Evolutionary conservation across 305 asterid genomes (phyloP).

Genomic region (Fraxinus nigra): DNA sequence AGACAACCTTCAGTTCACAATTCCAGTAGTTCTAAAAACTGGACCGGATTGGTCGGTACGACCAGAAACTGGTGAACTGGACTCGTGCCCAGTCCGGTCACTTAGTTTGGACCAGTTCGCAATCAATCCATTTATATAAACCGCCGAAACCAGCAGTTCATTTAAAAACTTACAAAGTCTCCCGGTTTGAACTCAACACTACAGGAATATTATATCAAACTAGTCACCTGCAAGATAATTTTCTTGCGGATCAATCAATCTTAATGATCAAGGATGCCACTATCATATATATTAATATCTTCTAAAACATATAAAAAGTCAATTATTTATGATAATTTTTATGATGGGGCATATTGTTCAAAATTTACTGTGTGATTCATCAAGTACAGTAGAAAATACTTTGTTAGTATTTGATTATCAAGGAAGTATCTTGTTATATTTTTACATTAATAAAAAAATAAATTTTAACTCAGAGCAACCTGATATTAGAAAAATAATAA

Average conservation of each 20-base stretch:
- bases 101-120: background rate
- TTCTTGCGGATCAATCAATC: background rate
- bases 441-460: background rate
- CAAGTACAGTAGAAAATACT: background rate
- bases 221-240: background rate
- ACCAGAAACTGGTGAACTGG: background rate
- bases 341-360: background rate
- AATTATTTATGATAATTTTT: background rate
- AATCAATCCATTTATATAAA: background rate
- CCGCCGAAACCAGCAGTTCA: background rate
- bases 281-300: background rate
- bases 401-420: background rate
- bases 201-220: background rate
- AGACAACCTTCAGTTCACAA: background rate
- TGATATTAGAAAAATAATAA: background rate
- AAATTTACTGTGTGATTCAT: background rate
- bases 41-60: background rate
- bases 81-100: background rate
- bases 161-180: background rate
- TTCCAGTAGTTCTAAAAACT: background rate
- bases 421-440: background rate
- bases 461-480: background rate
- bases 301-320: background rate
- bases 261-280: background rate
- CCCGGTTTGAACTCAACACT: background rate